A percentile compares a stretch with the other conserved stretches of the same genome.
Evolutionary conservation across 2,329 filamentous ascomycete species (phyloP).

Genomic region (Orbilia quercus): DNA sequence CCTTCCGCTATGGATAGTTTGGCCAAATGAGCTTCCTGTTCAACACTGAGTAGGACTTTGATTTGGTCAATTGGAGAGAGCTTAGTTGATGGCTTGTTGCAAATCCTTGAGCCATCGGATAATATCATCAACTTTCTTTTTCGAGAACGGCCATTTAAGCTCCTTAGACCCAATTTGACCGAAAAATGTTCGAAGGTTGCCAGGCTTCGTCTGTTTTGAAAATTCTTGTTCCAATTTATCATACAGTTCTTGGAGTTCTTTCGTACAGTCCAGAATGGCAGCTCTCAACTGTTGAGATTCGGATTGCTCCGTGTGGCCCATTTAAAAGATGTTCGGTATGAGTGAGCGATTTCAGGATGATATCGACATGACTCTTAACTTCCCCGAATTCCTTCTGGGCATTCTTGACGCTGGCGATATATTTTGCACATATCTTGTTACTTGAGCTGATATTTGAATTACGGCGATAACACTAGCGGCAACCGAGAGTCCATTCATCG

Average conservation of each 20-base stretch:
- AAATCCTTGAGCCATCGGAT: constrained; percentile 3
- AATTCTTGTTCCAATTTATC: constrained; percentile 15
- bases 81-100: constrained; percentile 9
- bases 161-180: background rate
- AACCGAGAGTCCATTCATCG: constrained; percentile 40
- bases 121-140: constrained; percentile 17
- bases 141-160: constrained; percentile 38
- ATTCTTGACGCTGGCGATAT: constrained; percentile 40
- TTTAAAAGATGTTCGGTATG: constrained; percentile 15
- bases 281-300: constrained; percentile 10
- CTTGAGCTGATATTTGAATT: constrained; percentile 19
- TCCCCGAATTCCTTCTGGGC: constrained; percentile 20
- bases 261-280: constrained; percentile 4
- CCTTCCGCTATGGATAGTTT: constrained; percentile 37
- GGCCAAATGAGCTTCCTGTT: constrained; percentile 15
- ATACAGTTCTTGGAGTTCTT: background rate
- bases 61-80: constrained; percentile 31
- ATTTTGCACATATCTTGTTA: constrained; percentile 38
- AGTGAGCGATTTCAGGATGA: background rate
- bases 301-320: constrained; percentile 7
- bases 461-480: constrained; percentile 48
- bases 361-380: constrained; percentile 13
- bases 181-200: constrained; percentile 7
- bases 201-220: background rate
- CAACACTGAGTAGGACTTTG: constrained; percentile 21